Percentiles rank a stretch among this genome's conserved stretches.
phyloP scores from a whole-genome alignment of 805 yeast genomes.

The Kregervanrija delftensis region DNA sequence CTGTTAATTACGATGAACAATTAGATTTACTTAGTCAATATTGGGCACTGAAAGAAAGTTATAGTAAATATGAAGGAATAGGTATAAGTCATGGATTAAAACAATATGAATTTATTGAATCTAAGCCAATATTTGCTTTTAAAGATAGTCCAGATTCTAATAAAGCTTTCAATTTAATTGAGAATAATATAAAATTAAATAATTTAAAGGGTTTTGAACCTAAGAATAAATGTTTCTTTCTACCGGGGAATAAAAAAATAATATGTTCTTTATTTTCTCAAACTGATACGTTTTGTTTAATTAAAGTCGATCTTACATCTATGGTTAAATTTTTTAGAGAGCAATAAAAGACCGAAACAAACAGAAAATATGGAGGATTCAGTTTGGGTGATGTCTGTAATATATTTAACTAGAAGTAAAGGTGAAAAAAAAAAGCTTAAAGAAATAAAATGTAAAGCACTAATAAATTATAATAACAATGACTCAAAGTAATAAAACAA shows the following conservation, averaged over 20 bases:
- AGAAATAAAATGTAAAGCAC: no score
- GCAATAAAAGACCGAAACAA: neutral
- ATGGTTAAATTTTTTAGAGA: neutral
- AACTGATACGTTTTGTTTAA: conserved; percentile 1
- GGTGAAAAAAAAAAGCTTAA: no score
- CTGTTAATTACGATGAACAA: conserved; percentile 6
- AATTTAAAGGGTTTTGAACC: conserved; percentile 1
- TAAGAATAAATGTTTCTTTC: conserved; percentile 3
- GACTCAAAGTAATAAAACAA: no score
- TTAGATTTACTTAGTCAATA: conserved; percentile 40
- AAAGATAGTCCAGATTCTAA: neutral
- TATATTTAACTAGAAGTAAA: no score
- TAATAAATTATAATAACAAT: no score
- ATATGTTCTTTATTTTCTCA: conserved; percentile 11
- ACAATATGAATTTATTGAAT: conserved; percentile 18
- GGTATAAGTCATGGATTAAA: conserved; percentile 38
- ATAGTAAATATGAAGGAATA: conserved; percentile 56
- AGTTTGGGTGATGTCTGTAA: no score
- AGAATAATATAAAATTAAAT: neutral
- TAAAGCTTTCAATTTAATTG: neutral
- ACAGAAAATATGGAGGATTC: neutral
- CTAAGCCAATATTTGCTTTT: conserved; percentile 15
- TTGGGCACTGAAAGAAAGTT: conserved; percentile 81
- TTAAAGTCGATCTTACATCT: conserved; percentile 2
- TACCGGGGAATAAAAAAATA: conserved; percentile 2